phyloP scores from a whole-genome alignment of 352 stramenopile genomes.

The Globisporangium heterothallicum region DNA sequence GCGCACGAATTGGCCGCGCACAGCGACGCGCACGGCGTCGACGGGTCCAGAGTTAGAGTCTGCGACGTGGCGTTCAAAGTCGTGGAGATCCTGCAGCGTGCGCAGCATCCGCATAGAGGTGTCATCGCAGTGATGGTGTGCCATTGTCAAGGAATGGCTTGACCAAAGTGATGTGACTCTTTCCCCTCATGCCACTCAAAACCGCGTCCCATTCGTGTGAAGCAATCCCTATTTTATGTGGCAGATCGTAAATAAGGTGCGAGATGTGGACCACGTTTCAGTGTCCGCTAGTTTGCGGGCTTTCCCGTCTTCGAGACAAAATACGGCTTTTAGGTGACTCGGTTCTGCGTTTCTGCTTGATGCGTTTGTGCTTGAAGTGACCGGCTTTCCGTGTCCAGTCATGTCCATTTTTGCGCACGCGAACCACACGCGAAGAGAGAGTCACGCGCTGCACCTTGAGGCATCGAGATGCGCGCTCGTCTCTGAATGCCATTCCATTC shows the following conservation, averaged over 20 bases:
- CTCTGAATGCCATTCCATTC: too few species aligned
- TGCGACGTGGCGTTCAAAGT: not conserved
- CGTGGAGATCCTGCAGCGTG: conserved; percentile 7
- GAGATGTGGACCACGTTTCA: not conserved
- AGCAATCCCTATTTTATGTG: too few species aligned
- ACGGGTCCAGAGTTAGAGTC: not conserved
- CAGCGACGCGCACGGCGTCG: conserved; percentile 18
- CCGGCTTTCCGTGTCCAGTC: not conserved
- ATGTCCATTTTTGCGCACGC: not conserved
- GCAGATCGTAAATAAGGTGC: too few species aligned
- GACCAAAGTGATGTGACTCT: not conserved
- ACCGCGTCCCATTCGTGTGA: too few species aligned
- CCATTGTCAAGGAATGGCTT: not conserved
- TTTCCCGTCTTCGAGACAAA: not conserved
- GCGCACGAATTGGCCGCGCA: conserved; percentile 67
- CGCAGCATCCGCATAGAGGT: conserved; percentile 6
- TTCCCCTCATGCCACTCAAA: not conserved
- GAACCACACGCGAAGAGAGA: too few species aligned
- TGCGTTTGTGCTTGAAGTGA: not conserved
- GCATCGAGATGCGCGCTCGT: not conserved
- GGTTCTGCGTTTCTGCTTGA: not conserved
- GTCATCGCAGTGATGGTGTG: not conserved
- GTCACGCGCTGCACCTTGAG: not conserved
- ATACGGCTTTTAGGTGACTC: too few species aligned
- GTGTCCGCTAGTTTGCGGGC: not conserved